These are phyloP conservation scores for Cyclaneusma minus DNA, from an alignment of 2,329 filamentous ascomycete genomes.

Conservation along the genomic window DNA sequence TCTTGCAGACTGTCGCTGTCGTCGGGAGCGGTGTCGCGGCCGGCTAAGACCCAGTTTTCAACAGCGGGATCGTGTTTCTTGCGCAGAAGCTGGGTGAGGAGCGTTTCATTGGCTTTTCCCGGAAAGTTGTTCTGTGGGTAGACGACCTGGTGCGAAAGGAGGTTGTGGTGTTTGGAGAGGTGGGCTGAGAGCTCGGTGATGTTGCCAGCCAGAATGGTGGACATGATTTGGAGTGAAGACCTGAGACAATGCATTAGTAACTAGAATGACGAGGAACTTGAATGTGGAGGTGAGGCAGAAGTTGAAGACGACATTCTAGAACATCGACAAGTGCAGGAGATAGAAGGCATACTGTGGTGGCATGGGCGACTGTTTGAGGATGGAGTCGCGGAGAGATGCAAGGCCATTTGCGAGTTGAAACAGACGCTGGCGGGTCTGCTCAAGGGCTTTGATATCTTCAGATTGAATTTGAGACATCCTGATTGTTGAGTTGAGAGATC, in stretches of 20 bases:
- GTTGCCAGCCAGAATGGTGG: constrained; percentile 55
- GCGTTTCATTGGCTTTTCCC: constrained; percentile 47
- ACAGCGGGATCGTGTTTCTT: constrained; percentile 73
- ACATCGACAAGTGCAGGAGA: too few species aligned
- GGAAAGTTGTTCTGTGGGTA: constrained; percentile 66
- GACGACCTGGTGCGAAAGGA: constrained; percentile 55
- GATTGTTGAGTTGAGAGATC: too few species aligned
- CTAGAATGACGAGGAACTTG: neutral
- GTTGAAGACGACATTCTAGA: constrained; percentile 1
- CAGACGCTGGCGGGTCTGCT: constrained; percentile 54
- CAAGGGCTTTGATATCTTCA: constrained; percentile 54
- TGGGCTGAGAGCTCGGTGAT: constrained; percentile 51
- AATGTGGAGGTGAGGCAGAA: constrained; percentile 1
- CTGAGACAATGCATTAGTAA: constrained; percentile 24
- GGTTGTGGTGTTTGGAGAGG: constrained; percentile 46
- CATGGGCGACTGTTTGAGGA: constrained; percentile 47
- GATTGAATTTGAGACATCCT: too few species aligned
- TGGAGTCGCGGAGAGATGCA: constrained; percentile 42
- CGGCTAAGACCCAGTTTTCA: constrained; percentile 55
- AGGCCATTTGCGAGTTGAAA: constrained; percentile 55
- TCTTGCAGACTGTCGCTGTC: constrained; percentile 4
- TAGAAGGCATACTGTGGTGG: constrained; percentile 41
- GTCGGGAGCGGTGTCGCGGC: constrained; percentile 29
- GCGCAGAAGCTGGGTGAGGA: constrained; percentile 56
- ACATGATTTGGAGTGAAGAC: constrained; percentile 55